Evolutionary conservation across 2,329 filamentous ascomycete genomes (phyloP), one percentile per base, ranked within the genome.

Genomic region (Diplodia sapinea): DNA sequence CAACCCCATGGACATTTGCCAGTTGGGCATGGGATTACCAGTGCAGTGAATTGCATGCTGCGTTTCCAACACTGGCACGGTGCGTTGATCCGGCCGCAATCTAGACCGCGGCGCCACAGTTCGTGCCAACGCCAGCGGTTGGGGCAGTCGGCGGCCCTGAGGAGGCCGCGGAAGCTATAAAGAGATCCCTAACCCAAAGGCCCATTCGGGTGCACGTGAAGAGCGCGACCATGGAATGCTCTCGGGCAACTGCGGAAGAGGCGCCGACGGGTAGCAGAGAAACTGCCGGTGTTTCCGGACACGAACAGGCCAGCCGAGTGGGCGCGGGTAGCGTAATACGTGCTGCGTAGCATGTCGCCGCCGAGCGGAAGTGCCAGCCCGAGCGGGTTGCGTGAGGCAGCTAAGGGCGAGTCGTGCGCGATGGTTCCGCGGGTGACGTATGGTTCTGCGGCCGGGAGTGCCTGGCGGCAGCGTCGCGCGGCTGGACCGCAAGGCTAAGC

Each of bases 211-310:
- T 8, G 43, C 43, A 47, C 43, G 43, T 47, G 43, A 47, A 47
- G 43, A 47, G 43, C 8, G n/a, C 43, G 17, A 13, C 36, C 36
- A 38, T 26, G 26, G 26, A 38, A 12, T 1, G 31, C 8, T 38
- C 36, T 52, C 50, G 50, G 50, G 50, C 11, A 13, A 47, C 8
- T 20, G 43, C 43, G 43, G 43, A 29, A 15, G 13, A 52, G 54
- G 36, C n/a, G 51, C 51, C 13, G 51, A 9, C 51, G 51, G 55
- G 8, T 11, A 26, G 40, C 17, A 50, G 8, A 23, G 40, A 33
- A 62, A 20, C 40, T 62, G 57, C 57, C 57, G 57, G 57, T 20
- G 57, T 50, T 62, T 62, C 57, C 57, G 57, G 31, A 59, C 56
- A 59, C 56, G 56, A 59, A 20, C 50, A 11, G n/a, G 17, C 20